Percentiles rank a stretch among this genome's conserved stretches.
phyloP scores from a whole-genome alignment of 1,139 yeast genomes.

The Saccharomycopsis crataegensis region DNA sequence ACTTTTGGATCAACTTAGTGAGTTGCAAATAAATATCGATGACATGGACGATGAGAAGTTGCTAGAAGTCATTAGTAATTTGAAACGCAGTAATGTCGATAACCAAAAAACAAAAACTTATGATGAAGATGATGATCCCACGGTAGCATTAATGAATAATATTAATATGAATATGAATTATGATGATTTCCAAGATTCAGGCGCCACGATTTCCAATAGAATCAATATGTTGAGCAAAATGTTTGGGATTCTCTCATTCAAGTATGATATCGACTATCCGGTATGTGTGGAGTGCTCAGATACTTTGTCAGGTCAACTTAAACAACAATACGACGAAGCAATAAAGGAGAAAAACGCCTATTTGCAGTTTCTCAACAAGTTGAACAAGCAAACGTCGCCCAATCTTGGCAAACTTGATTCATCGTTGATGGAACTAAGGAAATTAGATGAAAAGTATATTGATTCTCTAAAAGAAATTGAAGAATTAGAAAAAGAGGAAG shows the following conservation, averaged over 20 bases:
- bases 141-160: not conserved
- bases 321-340: conserved; percentile 63
- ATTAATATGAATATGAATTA: not conserved
- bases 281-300: conserved; percentile 83
- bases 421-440: conserved; percentile 27
- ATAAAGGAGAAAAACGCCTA: conserved; percentile 77
- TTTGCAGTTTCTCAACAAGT: conserved; percentile 58
- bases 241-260: conserved; percentile 56
- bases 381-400: conserved; percentile 49
- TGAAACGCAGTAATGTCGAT: not conserved
- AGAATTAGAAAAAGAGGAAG: conserved; percentile 30
- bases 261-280: conserved; percentile 81
- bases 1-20: conserved; percentile 12
- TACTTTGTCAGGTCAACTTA: conserved; percentile 56
- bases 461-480: conserved; percentile 24
- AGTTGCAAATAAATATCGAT: conserved; percentile 20
- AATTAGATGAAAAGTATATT: conserved; percentile 20
- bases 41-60: conserved; percentile 9
- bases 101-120: not conserved
- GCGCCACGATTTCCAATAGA: conserved; percentile 18
- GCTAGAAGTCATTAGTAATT: not conserved
- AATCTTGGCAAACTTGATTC: conserved; percentile 37
- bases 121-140: not conserved
- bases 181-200: conserved; percentile 2
- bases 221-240: conserved; percentile 48